Evolutionary conservation across 1,284 basidiomycete genomes (phyloP), one percentile per base, ranked within the genome.

Genomic region (Stereum hirsutum): DNA sequence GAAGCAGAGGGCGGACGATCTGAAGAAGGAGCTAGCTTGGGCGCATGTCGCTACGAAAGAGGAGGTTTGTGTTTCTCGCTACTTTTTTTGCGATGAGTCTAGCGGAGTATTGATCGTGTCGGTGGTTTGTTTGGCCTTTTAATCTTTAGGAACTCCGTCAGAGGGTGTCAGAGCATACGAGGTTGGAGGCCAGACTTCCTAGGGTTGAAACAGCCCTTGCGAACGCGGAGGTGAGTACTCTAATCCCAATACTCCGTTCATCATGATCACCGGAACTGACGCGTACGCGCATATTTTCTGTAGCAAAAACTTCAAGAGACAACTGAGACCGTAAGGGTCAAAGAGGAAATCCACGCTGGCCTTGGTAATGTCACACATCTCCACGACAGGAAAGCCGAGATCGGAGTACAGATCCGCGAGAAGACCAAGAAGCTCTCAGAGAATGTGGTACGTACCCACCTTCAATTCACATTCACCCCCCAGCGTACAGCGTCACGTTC

Each of bases 11-110:
- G 70, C 75, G 5, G 75, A 81, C 31, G 74, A 78, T 15, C 65
- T 93, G 40, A 85, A 88, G 66, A 79, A 80, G 50, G 87, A 94
- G 60, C 63, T 90, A 8, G 90, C 89, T 0, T 98, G 95, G 95
- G 75, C 89, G 6, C 87, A 89, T 54, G 91, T 98, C 11, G 71
- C 70, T 3, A 68, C 68, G 11, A 92, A 91, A 56, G 73, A 89
- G 56, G 61, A 67, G 34, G 89, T 71, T 23, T 11, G 51, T 48
- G n/a, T 20, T 33, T 7, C n/a, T 14, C 12, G 6, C 11, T 27
- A 28, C n/a, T 20, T 37, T 41, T 19, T 14, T 12, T 33, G n/a
- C 19, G 17, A 31, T 31, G n/a, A 11, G 27, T 26, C 3, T 25
- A 12, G 8, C 15, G 33, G 3, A 5, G 15, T 35, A 10, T 35